Conservation (phyloP, 2,329 filamentous ascomycete species). For the Botrytis fabae region DNA sequence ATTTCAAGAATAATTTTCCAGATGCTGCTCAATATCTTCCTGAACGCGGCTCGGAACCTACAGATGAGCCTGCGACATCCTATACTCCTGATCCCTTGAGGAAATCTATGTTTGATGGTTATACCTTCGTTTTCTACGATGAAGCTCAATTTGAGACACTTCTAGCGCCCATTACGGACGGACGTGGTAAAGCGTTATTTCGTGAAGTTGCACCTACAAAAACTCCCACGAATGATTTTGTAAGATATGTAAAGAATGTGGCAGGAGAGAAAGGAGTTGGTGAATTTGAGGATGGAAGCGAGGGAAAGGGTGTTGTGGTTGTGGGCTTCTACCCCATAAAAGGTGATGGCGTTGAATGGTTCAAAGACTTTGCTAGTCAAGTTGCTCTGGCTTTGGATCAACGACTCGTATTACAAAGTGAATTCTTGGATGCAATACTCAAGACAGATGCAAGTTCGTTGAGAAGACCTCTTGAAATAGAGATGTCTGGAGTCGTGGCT, state of each 20-base stretch:
- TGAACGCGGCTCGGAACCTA: slow-evolving; percentile 72
- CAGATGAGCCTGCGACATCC: slow-evolving; percentile 59
- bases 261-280: slow-evolving; percentile 73
- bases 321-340: slow-evolving; percentile 69
- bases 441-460: slow-evolving; percentile 74
- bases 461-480: slow-evolving; percentile 64
- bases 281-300: slow-evolving; percentile 61
- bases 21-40: slow-evolving; percentile 71
- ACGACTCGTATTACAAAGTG: slow-evolving; percentile 81
- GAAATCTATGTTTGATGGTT: slow-evolving; percentile 75
- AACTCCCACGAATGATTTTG: slow-evolving; percentile 73
- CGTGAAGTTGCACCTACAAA: slow-evolving; percentile 60
- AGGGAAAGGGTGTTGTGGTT: slow-evolving; percentile 72
- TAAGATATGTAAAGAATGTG: slow-evolving; percentile 71
- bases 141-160: slow-evolving; percentile 73
- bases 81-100: slow-evolving; percentile 70
- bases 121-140: slow-evolving; percentile 86
- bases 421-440: slow-evolving; percentile 88
- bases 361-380: slow-evolving; percentile 63
- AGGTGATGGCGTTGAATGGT: slow-evolving; percentile 61
- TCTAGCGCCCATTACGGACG: slow-evolving; percentile 71
- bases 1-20: slow-evolving; percentile 81
- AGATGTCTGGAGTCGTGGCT: slow-evolving; percentile 38
- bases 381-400: slow-evolving; percentile 75
- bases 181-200: slow-evolving; percentile 77